Evolutionary conservation across 108 stramenopile species (phyloP).

Genomic region (Fistulifera pelliculosa): DNA sequence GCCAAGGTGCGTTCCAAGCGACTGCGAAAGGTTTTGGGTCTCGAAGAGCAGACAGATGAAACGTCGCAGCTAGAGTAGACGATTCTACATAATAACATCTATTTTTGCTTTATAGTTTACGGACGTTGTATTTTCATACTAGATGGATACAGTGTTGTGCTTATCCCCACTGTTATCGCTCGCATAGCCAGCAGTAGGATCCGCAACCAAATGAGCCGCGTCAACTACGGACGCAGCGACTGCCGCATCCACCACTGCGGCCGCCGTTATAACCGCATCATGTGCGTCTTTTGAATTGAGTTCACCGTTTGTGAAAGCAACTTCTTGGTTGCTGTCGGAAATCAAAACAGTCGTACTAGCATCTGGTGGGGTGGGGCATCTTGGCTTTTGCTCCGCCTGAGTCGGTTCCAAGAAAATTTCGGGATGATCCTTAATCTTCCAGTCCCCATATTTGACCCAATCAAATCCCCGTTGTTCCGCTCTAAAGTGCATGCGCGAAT

Average conservation of each 20-base stretch:
- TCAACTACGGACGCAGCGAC: slow-evolving; percentile 4
- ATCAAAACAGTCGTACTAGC: slow-evolving; percentile 26
- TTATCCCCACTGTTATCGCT: neutral
- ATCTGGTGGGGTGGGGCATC: slow-evolving; percentile 34
- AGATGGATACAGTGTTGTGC: neutral
- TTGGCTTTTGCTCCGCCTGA: slow-evolving; percentile 40
- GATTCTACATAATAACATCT: no score
- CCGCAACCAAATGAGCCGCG: slow-evolving; percentile 1
- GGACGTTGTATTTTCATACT: neutral
- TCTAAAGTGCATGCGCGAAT: slow-evolving; percentile 69
- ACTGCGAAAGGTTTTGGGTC: slow-evolving; percentile 30
- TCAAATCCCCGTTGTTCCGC: slow-evolving; percentile 73
- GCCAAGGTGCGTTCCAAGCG: slow-evolving; percentile 67
- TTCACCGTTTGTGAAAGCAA: neutral
- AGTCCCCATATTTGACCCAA: slow-evolving; percentile 35
- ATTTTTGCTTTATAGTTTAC: neutral
- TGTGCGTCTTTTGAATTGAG: slow-evolving; percentile 1
- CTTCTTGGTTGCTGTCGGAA: slow-evolving; percentile 8
- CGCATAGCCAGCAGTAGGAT: slow-evolving; percentile 6
- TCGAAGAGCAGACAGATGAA: neutral
- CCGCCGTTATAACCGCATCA: slow-evolving; percentile 7
- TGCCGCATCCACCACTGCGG: slow-evolving; percentile 3
- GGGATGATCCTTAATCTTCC: slow-evolving; percentile 64
- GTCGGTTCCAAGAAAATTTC: slow-evolving; percentile 61
- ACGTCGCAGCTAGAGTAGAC: no score